Evolutionary conservation across 176 grass and related monocot genomes (phyloP).

Genomic region (Musa itinerans): DNA sequence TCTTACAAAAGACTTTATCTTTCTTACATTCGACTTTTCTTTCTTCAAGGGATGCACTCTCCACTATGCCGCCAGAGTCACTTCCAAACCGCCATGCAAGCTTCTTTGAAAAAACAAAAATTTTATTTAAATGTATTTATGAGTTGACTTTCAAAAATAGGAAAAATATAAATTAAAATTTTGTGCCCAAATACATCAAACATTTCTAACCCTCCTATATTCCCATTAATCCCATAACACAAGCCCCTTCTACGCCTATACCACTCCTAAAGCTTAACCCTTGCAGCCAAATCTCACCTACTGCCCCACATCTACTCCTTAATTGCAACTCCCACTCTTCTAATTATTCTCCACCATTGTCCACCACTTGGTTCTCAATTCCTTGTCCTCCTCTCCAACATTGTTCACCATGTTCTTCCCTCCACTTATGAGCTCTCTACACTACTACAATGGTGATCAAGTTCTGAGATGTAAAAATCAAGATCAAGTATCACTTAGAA

Average conservation of each 20-base stretch:
- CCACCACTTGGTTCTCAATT: too few relatives aligned
- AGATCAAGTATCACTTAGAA: background rate
- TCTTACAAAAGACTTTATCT: too few relatives aligned
- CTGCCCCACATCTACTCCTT: background rate
- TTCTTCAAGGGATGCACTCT: too few relatives aligned
- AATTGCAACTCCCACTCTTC: background rate
- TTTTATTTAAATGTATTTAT: too few relatives aligned
- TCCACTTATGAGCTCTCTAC: background rate
- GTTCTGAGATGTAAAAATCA: background rate
- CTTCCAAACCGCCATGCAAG: too few relatives aligned
- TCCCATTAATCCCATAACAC: background rate
- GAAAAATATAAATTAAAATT: background rate
- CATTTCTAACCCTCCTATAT: too few relatives aligned
- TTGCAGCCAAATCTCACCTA: background rate
- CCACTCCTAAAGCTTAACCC: background rate
- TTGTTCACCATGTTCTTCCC: background rate
- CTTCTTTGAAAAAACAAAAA: too few relatives aligned
- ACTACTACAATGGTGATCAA: background rate
- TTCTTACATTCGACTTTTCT: too few relatives aligned
- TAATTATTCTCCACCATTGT: background rate
- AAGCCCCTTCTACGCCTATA: background rate
- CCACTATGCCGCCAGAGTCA: too few relatives aligned
- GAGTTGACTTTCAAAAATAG: background rate
- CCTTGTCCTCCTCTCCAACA: too few relatives aligned
- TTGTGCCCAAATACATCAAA: background rate